Evolutionary conservation across 805 yeast species (phyloP), one percentile per base, ranked within the genome.

Genomic region (Candida alai): DNA sequence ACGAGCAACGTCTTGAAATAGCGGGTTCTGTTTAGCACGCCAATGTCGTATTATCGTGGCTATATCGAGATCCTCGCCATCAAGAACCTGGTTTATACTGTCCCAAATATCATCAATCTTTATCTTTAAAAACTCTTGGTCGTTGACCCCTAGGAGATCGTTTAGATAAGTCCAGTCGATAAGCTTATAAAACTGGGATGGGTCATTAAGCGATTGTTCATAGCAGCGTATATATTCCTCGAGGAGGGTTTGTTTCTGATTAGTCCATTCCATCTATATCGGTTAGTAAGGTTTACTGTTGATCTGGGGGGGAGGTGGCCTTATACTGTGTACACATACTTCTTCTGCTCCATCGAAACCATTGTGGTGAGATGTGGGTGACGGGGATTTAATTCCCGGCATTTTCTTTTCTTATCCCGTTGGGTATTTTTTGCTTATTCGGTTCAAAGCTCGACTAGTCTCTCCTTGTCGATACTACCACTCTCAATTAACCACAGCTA

Each of bases 91-190:
- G 24, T 35, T 32, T 13, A n/a, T 28, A 7, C 37, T 38, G 19
- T 52, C 58, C 32, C 34, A 50, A 14, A 53, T 27, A 20, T 49
- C 51, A 41, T 56, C 61, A 2, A 48, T 42, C 36, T 47, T 49
- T 11, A 49, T 24, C 32, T 45, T 40, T 2, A 54, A 28, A 20
- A 41, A 40, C 11, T 48, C 52, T 6, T 28, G 21, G 19, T 51
- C 50, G 22, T 40, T 32, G 8, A 41, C 26, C 4, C 44, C 41
- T 7, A 52, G 31, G 2, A 40, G 13, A 4, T 35, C 36, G 5
- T 19, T 24, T 18, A 55, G 26, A 14, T 42, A 27, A 8, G 19
- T 17, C 54, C 57, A 52, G 33, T 55, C 49, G 12, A 54, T 34
- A 10, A 22, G 24, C 2, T 44, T 28, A 35, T 44, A 50, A 30